These are phyloP conservation scores for Odontarrhena argentea DNA, from an alignment of 345 rosid genomes.

Conservation along the genomic window DNA sequence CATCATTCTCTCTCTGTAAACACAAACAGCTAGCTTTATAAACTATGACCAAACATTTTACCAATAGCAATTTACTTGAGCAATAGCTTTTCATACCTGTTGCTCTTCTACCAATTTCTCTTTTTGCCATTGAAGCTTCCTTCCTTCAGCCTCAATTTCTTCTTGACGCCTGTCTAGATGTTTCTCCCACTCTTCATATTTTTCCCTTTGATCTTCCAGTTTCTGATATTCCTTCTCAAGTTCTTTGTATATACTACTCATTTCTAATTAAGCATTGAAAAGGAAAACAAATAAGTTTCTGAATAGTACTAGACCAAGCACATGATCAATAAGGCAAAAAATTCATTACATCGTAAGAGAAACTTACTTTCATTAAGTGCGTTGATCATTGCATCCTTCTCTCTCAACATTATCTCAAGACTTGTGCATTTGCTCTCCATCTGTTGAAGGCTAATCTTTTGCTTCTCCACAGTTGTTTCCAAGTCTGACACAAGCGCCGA, in stretches of 20 bases:
- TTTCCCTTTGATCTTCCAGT: constrained; percentile 47
- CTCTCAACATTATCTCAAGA: constrained; percentile 38
- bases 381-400: constrained; percentile 57
- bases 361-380: constrained; percentile 58
- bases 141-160: constrained; percentile 55
- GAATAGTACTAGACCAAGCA: constrained; percentile 8
- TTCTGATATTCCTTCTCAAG: constrained; percentile 47
- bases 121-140: constrained; percentile 51
- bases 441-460: constrained; percentile 49
- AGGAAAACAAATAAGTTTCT: constrained; percentile 14
- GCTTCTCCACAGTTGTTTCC: constrained; percentile 46
- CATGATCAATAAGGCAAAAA: not conserved
- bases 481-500: constrained; percentile 47
- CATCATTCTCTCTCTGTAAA: constrained; percentile 63
- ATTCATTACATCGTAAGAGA: not conserved
- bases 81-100: constrained; percentile 44
- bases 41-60: constrained; percentile 10
- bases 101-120: constrained; percentile 65
- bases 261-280: constrained; percentile 35
- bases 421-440: constrained; percentile 46
- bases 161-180: constrained; percentile 52
- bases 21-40: constrained; percentile 17
- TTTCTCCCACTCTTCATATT: constrained; percentile 50
- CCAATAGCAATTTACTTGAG: not conserved
- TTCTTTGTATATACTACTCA: constrained; percentile 45